A percentile compares a stretch with the other conserved stretches of the same genome.
Conservation (phyloP, 345 rosid species). For the Linum usitatissimum region DNA sequence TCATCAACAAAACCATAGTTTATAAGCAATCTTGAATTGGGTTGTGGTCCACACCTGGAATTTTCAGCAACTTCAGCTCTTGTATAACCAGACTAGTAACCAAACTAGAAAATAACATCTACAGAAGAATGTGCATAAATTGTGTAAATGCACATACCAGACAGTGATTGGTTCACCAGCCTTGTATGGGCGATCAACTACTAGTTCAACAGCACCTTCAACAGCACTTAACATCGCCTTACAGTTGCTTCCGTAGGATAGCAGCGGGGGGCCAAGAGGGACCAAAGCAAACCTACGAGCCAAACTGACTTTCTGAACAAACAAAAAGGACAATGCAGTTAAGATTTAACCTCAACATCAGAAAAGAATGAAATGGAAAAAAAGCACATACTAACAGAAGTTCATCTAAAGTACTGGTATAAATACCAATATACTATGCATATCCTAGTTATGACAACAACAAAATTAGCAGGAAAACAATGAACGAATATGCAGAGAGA, state of each 20-base stretch:
- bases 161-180: constrained; percentile 86
- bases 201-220: constrained; percentile 74
- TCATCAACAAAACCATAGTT: constrained; percentile 94
- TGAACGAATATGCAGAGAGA: neutral
- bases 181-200: constrained; percentile 76
- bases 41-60: constrained; percentile 96
- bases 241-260: constrained; percentile 84
- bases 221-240: constrained; percentile 85
- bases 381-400: constrained; percentile 1
- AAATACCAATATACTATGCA: too few species aligned
- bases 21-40: constrained; percentile 82
- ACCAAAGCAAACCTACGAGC: constrained; percentile 96
- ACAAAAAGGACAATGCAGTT: constrained; percentile 16
- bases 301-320: constrained; percentile 80
- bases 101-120: neutral
- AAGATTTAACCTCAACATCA: constrained; percentile 8
- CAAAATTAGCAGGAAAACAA: neutral
- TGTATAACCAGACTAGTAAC: constrained; percentile 9
- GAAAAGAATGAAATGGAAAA: neutral
- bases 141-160: constrained; percentile 39
- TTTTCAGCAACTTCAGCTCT: neutral
- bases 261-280: constrained; percentile 96
- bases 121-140: neutral
- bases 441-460: constrained; percentile 28
- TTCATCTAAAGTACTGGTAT: neutral